Base-by-base conservation (phyloP, 1,284 basidiomycete genomes). In the Pascua sp. region DNA sequence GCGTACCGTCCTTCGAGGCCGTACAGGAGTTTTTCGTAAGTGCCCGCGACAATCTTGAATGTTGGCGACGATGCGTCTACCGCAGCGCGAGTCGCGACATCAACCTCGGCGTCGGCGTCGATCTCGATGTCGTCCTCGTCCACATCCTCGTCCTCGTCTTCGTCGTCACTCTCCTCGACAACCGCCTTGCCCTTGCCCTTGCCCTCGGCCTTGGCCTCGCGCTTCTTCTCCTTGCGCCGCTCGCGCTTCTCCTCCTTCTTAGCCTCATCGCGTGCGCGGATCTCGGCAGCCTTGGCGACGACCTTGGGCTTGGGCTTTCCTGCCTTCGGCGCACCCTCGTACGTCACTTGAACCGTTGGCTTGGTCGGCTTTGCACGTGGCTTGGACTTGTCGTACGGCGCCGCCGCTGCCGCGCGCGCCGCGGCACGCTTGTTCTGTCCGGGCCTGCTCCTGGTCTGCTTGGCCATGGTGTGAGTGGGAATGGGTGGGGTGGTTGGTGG, bases 21-120 rank as follows among this genome's bases (percentile, higher is more conserved):
- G 70, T 98, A 98, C 13, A 98, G 82, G 11, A 97, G 81, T 68
- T 95, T 94, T 80, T 98, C 95, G 76, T 98, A 98, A 11, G 91
- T 90, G 0, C 95, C 95, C 0, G 86, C 89, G 38, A 97, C 81
- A 62, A 97, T 80, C 76, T 91, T 87, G 81, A 96, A 96, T 3
- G 84, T 84, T n/a, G 67, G 44, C 13, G 49, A 43, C 38, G 57
- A 41, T 32, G 53, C 47, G 13, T 57, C 38, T 44, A n/a, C 38
- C 18, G 40, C 47, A 42, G 42, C 18, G 4, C 42, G 36, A 11
- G 38, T 24, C 40, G 18, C 42, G 5, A 24, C 48, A 5, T 16
- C 17, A 17, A 12, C 54, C 32, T 32, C 42, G 39, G 47, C 32
- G 3, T 38, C 48, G 32, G 53, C 45, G 17, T 49, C 24, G 24